Evolutionary conservation across 352 stramenopile genomes (phyloP), one percentile per base, ranked within the genome.

Genomic region (Globisporangium uncinulatum): DNA sequence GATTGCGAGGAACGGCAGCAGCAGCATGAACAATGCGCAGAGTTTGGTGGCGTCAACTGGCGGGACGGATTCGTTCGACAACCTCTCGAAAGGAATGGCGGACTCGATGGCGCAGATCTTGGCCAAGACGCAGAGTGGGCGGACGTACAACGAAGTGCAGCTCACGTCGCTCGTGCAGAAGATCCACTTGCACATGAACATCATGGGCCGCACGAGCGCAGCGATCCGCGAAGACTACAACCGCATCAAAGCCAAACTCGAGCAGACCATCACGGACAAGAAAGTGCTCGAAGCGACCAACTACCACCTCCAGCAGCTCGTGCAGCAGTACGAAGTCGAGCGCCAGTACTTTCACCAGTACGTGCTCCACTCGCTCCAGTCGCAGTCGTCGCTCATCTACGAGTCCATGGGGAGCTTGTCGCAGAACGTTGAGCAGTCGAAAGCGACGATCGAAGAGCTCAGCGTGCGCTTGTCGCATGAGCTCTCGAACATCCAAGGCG

Each of bases 91-190:
- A 21, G 56, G 59, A 3, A 76, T 79, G 51, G 62, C 56, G 4
- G 70, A 73, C 34, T 74, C 70, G 24, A 74, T 79, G 65, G 66
- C 51, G 34, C 54, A 60, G 13, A 76, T 79, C n/a, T 32, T 79
- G 29, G 55, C 70, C 11, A 69, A 71, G 57, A 70, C 67, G 4
- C 58, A 70, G 52, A 52, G 55, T 24, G 60, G 59, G 10, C 57
- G 63, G 8, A 59, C 59, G 17, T 69, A 70, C 48, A 61, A 56
- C 4, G 70, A 79, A 32, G 59, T 79, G 9, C 67, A 79, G 51
- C 59, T 79, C 24, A 66, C 65, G 41, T 69, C 65, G 24, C 24
- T 79, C 17, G 58, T 79, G 32, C 67, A 66, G 24, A 71, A 71
- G 51, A 76, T 79, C 50, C 65, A 74, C 51, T 62, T 65, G 6